A percentile compares a stretch with the other conserved stretches of the same genome.
Conservation (phyloP, 495 filamentous ascomycete genomes). For the Tuber microsphaerosporum region DNA sequence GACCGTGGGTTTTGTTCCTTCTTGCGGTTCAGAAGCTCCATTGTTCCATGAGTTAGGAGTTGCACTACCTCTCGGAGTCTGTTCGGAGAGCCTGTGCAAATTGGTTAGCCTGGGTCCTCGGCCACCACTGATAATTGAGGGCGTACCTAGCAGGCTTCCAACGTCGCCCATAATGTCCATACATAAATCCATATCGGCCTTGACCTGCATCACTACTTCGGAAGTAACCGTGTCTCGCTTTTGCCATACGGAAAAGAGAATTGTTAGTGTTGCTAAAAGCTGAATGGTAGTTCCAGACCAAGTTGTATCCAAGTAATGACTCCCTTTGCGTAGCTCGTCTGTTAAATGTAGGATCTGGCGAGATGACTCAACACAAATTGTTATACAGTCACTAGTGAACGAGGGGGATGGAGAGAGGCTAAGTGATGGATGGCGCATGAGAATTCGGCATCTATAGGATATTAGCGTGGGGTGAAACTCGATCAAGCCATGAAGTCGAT, state of each 20-base stretch:
- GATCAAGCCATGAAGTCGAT: constrained; percentile 30
- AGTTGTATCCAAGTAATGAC: constrained; percentile 67
- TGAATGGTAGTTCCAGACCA: constrained; percentile 68
- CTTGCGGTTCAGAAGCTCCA: constrained; percentile 38
- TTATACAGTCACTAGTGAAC: constrained; percentile 58
- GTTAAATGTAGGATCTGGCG: constrained; percentile 57
- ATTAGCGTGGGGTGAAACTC: constrained; percentile 7
- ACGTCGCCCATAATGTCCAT: constrained; percentile 59
- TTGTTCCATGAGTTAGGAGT: constrained; percentile 37
- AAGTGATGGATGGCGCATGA: constrained; percentile 65
- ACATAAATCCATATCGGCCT: constrained; percentile 63
- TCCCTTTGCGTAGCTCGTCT: constrained; percentile 52
- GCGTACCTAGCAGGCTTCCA: constrained; percentile 57
- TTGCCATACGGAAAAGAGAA: constrained; percentile 62
- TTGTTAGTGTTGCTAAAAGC: constrained; percentile 65
- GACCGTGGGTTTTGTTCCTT: constrained; percentile 31
- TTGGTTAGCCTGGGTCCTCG: constrained; percentile 10
- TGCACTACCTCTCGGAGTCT: constrained; percentile 38
- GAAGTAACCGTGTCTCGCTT: constrained; percentile 53
- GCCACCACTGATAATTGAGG: neutral
- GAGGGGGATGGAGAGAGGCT: constrained; percentile 55
- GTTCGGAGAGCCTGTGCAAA: constrained; percentile 34
- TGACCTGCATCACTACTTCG: constrained; percentile 51
- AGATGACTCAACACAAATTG: constrained; percentile 60
- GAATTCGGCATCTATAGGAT: constrained; percentile 41